Conservation (phyloP, 148 eudicot species). For the Fallopia convolvulus region DNA sequence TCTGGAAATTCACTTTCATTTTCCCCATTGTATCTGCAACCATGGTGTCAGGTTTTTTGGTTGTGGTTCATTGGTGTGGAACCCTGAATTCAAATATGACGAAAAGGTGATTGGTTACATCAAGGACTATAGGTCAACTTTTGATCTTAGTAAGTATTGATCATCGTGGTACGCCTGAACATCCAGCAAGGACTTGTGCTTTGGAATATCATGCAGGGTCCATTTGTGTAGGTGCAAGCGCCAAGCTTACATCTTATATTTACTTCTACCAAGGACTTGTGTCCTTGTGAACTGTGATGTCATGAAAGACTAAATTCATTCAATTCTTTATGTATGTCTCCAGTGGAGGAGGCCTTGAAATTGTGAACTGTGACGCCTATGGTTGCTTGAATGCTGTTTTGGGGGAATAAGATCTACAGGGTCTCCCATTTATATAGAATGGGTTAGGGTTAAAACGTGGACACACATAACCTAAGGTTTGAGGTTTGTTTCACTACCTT, state of each 20-base stretch:
- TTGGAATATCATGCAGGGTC: conserved; percentile 70
- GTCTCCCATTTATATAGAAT: no score
- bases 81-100: conserved; percentile 85
- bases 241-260: background rate
- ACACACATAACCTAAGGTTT: no score
- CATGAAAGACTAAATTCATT: no score
- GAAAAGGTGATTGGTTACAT: conserved; percentile 85
- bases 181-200: conserved; percentile 97
- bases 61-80: conserved; percentile 95
- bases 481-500: no score
- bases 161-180: conserved; percentile 89
- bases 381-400: no score
- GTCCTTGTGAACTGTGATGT: no score
- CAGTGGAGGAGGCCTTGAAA: no score
- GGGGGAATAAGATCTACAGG: no score
- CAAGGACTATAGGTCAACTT: conserved; percentile 73
- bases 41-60: conserved; percentile 98
- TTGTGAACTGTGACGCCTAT: no score
- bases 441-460: no score
- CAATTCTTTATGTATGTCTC: no score
- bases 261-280: background rate
- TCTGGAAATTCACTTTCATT: background rate
- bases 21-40: conserved; percentile 17
- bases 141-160: conserved; percentile 97
- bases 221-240: conserved; percentile 53